Base-by-base conservation (phyloP, 768 basidiomycete genomes). In the Zangia roseola region DNA sequence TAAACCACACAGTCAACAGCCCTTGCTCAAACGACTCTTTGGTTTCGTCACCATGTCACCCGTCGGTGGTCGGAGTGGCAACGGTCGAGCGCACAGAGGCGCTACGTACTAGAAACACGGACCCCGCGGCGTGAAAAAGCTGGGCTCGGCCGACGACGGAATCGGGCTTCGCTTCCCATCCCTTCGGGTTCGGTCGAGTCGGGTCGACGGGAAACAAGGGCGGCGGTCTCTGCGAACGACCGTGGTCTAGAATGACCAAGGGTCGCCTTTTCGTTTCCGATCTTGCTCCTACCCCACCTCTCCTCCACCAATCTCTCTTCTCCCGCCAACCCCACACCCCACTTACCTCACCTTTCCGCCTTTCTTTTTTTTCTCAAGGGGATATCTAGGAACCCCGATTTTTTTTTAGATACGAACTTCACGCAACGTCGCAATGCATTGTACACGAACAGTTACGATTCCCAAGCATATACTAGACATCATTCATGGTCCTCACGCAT, bases 21-120 rank as follows among this genome's bases (percentile, higher is more conserved):
- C 65, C n/a, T 28, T 69, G 13, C 46, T 69, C 31, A 69, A 57
- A 41, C 66, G 67, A 14, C 45, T 68, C 6, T 50, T 69, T 31
- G 61, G 65, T 9, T 69, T 65, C 42, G 52, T 55, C 24, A 40
- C 53, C 25, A 54, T 47, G 30, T 65, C 68, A 6, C 63, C 67
- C 40, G 56, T 56, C 5, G 35, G 42, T 16, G 57, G 59, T 33
- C 58, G 56, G 24, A 61, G 60, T 35, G 56, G 61, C 16, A 54
- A 63, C 19, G 52, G 54, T 37, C 63, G 63, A 30, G 58, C 53
- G 5, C 55, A 40, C 45, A 60, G 67, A 37, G 61, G 66, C 0
- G 49, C 63, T 3, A 52, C 60, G 0, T 66, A 68, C 39, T 68
- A 65, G 41, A 33, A 14, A 23, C 23, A 4, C 16, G n/a, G 25